Evolutionary conservation across 2,329 filamentous ascomycete genomes (phyloP), one percentile per base, ranked within the genome.

Genomic region (Claviceps sp.): DNA sequence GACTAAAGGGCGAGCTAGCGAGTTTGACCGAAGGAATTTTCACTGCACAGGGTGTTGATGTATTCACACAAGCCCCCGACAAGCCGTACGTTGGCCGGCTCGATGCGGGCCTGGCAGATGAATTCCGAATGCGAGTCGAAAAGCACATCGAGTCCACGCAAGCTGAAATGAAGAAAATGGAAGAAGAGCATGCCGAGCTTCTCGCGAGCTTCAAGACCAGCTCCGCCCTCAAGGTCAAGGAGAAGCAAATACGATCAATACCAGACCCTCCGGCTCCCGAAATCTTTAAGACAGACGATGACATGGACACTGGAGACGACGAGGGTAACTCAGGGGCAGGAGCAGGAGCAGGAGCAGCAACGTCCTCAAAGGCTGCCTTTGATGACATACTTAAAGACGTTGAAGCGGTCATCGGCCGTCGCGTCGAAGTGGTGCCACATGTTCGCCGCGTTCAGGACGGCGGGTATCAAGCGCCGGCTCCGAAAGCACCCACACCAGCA

Each of bases 11-110:
- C 40, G 86, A 90, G 66, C 74, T 98, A 19, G 82, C 87, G 24
- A 76, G 79, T 0, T 71, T 97, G 51, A 97, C 93, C 0, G 83
- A 87, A 39, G 89, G 87, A 5, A 87, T 96, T 52, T 89, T 96
- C 52, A 82, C 93, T 52, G 74, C 78, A 1, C 77, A 80, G 56
- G 72, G 71, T 1, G 69, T 65, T n/a, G 73, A 80, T 53, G 71
- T 70, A 0, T 62, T 66, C 17, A 70, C 67, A 22, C 66, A 73
- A 26, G 61, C 67, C 4, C 68, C 71, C 0, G 78, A 82, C 48
- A 76, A 82, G 56, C 78, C 82, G 44, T 80, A 85, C 52, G 74
- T 80, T 14, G 66, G 67, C 3, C 79, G 80, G 22, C 70, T 96
- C 50, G 85, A 89, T 54, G 70, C 81, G 2, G 85, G 80, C n/a